Evolutionary conservation across 106 monocot genomes (phyloP).

Genomic region (Phalaenopsis equestris): DNA sequence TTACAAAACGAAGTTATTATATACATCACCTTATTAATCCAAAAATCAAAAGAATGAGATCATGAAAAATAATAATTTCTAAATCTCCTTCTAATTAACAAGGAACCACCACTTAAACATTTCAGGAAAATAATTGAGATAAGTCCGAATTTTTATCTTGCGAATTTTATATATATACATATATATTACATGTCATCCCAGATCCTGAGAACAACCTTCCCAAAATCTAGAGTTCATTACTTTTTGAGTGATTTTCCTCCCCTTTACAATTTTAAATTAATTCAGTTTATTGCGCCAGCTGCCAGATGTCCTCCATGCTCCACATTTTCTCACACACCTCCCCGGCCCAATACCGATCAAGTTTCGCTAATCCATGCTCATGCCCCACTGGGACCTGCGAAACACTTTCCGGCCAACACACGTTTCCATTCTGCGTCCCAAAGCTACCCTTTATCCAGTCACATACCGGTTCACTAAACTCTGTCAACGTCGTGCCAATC

Average conservation of each 20-base stretch:
- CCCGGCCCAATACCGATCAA: conserved; percentile 15
- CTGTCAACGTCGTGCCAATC: background rate
- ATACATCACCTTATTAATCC: too few species aligned
- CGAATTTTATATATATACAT: too few species aligned
- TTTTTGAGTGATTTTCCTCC: background rate
- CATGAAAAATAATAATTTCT: too few species aligned
- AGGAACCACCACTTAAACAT: too few species aligned
- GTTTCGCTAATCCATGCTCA: conserved; percentile 24
- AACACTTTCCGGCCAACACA: conserved; percentile 4
- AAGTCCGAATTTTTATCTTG: too few species aligned
- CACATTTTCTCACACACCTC: conserved; percentile 25
- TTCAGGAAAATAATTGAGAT: too few species aligned
- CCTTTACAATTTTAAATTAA: background rate
- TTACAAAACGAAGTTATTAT: too few species aligned
- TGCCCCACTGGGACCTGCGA: conserved; percentile 7
- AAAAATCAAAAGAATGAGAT: too few species aligned
- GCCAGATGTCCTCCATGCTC: conserved; percentile 40
- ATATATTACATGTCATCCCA: too few species aligned
- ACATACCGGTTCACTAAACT: background rate
- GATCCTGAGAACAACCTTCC: background rate
- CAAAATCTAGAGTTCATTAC: background rate
- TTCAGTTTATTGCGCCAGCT: background rate
- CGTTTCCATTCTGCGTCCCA: background rate
- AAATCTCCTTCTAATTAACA: too few species aligned
- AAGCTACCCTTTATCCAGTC: background rate